Conservation (phyloP, 1,284 basidiomycete genomes). For the Cutaneotrichosporon sp. region DNA sequence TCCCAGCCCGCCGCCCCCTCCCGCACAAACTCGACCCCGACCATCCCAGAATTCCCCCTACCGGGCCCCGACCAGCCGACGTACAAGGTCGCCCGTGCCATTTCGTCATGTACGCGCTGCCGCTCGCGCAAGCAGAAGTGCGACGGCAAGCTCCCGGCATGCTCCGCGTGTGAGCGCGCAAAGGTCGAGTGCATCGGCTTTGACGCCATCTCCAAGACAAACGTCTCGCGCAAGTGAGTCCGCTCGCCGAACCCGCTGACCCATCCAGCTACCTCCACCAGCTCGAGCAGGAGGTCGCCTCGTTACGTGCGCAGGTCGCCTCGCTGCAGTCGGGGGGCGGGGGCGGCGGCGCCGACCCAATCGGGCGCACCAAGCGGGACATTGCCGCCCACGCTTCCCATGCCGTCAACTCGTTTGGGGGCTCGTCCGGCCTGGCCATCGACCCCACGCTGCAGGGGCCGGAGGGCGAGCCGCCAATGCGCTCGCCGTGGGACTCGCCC, state of each 20-base stretch:
- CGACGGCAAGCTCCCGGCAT: conserved; percentile 55
- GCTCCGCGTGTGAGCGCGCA: conserved; percentile 50
- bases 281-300: conserved; percentile 53
- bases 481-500: conserved; percentile 26
- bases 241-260: background rate
- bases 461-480: conserved; percentile 26
- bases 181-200: conserved; percentile 57
- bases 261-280: conserved; percentile 50
- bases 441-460: conserved; percentile 27
- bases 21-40: conserved; percentile 12
- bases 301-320: conserved; percentile 50
- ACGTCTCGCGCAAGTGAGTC: conserved; percentile 54
- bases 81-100: conserved; percentile 54
- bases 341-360: conserved; percentile 17
- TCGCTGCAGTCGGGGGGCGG: conserved; percentile 24
- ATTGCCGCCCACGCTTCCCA: conserved; percentile 31
- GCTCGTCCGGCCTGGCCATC: conserved; percentile 19
- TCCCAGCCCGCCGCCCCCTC: conserved; percentile 19
- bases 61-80: conserved; percentile 10
- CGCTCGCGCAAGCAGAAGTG: conserved; percentile 53
- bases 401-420: conserved; percentile 28
- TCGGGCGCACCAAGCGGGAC: conserved; percentile 30
- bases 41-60: conserved; percentile 1
- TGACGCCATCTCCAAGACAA: conserved; percentile 56
- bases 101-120: conserved; percentile 54